These are phyloP conservation scores for Raffaelea albimanens DNA, from an alignment of 2,329 filamentous ascomycete species.

Conservation along the genomic window DNA sequence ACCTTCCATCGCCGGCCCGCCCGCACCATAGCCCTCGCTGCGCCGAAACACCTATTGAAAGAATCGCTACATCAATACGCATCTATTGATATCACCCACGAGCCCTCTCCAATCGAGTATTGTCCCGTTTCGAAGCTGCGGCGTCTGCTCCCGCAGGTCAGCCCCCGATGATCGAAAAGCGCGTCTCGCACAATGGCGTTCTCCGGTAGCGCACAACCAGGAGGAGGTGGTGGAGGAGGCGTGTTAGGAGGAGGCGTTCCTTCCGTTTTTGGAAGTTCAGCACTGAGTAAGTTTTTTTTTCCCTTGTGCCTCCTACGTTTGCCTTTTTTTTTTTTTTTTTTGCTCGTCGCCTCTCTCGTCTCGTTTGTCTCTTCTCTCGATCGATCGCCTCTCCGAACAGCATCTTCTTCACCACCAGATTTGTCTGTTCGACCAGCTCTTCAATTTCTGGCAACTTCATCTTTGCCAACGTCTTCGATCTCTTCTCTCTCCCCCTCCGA, in stretches of 20 bases:
- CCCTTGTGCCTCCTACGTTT: not conserved
- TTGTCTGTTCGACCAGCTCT: no score
- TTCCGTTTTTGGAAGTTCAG: not conserved
- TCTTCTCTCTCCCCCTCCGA: not conserved
- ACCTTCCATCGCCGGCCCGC: no score
- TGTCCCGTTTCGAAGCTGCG: not conserved
- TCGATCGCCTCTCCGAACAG: not conserved
- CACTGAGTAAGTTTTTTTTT: slow-evolving; percentile 2
- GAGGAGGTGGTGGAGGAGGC: not conserved
- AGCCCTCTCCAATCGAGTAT: no score
- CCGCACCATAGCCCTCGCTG: no score
- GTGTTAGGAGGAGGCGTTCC: not conserved
- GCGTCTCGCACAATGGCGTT: slow-evolving; percentile 8
- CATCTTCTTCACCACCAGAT: no score
- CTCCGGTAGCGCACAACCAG: slow-evolving; percentile 6
- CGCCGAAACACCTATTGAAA: no score
- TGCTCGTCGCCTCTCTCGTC: not conserved
- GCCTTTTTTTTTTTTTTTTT: not conserved
- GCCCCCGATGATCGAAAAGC: slow-evolving; percentile 6
- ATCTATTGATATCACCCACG: no score
- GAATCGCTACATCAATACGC: no score
- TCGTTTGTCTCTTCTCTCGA: not conserved
- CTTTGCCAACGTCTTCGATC: not conserved
- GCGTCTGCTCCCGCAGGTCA: not conserved
- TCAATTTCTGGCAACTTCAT: no score